phyloP scores from a whole-genome alignment of 2,329 filamentous ascomycete genomes.

The Pezicula rhizophila region DNA sequence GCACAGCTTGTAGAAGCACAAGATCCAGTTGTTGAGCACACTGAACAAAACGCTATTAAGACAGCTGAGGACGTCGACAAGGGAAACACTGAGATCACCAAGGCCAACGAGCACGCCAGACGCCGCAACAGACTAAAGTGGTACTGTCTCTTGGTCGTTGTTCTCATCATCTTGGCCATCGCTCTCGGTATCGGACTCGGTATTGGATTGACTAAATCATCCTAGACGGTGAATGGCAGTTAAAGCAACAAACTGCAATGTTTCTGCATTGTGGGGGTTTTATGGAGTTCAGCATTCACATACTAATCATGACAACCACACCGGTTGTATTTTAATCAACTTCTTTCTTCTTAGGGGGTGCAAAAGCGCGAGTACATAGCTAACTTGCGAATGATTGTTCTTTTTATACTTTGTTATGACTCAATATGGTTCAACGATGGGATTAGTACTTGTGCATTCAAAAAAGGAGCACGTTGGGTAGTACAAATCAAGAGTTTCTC shows the following conservation, averaged over 20 bases:
- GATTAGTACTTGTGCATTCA: no score
- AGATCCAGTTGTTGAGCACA: conserved; percentile 54
- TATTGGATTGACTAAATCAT: conserved; percentile 19
- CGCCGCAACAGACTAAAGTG: conserved; percentile 72
- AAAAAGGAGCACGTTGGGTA: no score
- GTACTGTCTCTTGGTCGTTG: conserved; percentile 62
- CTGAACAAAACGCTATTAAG: conserved; percentile 60
- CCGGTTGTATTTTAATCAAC: background rate
- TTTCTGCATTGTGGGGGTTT: background rate
- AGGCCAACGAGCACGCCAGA: conserved; percentile 61
- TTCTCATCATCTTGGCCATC: conserved; percentile 53
- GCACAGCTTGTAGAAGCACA: conserved; percentile 70
- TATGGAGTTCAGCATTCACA: background rate
- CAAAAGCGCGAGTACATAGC: no score
- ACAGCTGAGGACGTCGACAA: conserved; percentile 62
- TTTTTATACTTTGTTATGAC: no score
- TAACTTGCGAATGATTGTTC: no score
- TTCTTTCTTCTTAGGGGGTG: no score
- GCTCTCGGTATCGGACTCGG: conserved; percentile 44
- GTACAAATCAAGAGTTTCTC: no score
- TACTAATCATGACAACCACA: background rate
- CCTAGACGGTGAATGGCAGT: background rate
- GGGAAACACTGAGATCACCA: conserved; percentile 63
- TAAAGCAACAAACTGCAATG: background rate
- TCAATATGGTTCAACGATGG: no score